Evolutionary conservation across 331 rosid genomes (phyloP), one percentile per base, ranked within the genome.

Genomic region (Quercus tomentella): DNA sequence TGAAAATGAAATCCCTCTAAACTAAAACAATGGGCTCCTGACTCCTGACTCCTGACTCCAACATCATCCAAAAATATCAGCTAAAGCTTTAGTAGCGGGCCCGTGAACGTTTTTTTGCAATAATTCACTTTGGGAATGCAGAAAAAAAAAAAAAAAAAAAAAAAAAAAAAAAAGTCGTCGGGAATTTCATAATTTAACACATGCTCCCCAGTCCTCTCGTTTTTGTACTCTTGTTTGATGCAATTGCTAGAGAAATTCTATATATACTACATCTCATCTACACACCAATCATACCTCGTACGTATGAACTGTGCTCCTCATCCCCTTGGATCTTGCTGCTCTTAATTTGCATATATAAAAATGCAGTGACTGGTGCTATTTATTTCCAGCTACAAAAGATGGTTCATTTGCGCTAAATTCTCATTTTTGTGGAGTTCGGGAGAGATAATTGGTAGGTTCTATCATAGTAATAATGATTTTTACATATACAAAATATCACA

Each of bases 91-190:
- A 26, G 79, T 2, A 26, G 79, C 54, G 80, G 84, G 77, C 65
- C 86, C 80, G 54, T 76, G 83, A 84, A 26, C 35, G 62, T 70
- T 35, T 77, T 79, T 74, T 45, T 60, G 12, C 87, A 82, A 84
- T 86, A 86, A 85, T 87, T 79, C 82, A 81, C 82, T 62, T 81
- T 31, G 72, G 81, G 76, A 78, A 85, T 52, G 33, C 74, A 21
- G 18, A 15, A 57, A n/a, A 41, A 41, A 8, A 41, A 7, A 6
- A 37, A 41, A 41, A 67, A 15, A 57, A n/a, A 41, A 41, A 8
- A 41, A 7, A 6, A 37, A 41, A 41, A 41, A 35, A 16, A 69
- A 9, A 11, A 76, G 49, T 45, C 75, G 58, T 58, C 37, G 72
- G 65, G 73, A 81, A 77, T 62, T 58, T 77, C 63, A 74, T 74